Evolutionary conservation across 78 protist species (phyloP).

Genomic region (Creolimax fragrantissima): DNA sequence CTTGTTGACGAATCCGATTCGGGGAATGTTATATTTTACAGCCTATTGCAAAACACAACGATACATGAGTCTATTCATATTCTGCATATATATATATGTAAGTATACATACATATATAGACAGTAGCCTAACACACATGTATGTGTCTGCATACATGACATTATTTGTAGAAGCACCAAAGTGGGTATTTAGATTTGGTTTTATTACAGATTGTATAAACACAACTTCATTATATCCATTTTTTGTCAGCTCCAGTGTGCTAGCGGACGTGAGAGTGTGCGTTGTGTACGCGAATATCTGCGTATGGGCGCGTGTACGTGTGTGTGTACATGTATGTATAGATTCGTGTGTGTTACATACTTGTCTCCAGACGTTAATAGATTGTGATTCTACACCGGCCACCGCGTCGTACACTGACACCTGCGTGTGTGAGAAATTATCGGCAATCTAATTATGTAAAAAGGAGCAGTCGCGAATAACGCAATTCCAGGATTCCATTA

Average conservation of each 20-base stretch:
- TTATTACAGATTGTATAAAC: too few species aligned
- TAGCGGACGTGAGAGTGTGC: too few species aligned
- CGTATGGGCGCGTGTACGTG: background rate
- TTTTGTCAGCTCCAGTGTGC: too few species aligned
- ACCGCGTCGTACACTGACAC: constrained; percentile 73
- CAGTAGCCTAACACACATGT: too few species aligned
- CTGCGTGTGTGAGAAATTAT: too few species aligned
- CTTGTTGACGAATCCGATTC: constrained; percentile 82
- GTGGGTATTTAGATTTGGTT: too few species aligned
- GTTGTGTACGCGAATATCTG: too few species aligned
- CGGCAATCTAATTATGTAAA: too few species aligned
- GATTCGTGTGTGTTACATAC: background rate
- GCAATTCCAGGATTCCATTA: constrained; percentile 77
- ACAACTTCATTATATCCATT: too few species aligned
- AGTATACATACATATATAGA: background rate
- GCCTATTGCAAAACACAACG: background rate
- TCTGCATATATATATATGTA: background rate
- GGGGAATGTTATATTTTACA: constrained; percentile 56
- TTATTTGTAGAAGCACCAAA: too few species aligned
- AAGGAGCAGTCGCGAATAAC: too few species aligned
- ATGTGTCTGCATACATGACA: too few species aligned
- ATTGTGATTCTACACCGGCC: constrained; percentile 85
- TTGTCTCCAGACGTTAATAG: constrained; percentile 67
- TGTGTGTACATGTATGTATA: background rate
- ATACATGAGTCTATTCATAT: background rate